Evolutionary conservation across 2,329 filamentous ascomycete genomes (phyloP), one percentile per base, ranked within the genome.

Genomic region (Fusarium annulatum): DNA sequence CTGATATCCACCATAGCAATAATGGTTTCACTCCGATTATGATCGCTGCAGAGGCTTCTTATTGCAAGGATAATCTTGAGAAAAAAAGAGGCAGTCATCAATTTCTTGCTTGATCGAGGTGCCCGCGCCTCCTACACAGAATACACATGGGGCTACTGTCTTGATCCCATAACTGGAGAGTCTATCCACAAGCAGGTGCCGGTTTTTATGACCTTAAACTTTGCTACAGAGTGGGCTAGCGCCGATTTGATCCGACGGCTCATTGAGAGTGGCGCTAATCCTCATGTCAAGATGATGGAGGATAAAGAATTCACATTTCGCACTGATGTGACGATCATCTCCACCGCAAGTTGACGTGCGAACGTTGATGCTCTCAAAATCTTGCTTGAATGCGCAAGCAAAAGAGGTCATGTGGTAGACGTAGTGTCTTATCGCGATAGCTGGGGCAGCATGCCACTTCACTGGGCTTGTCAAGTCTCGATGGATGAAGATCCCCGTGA

Each of bases 111-210:
- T 19, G 30, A 52, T 18, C 30, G 30, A 33, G 48, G n/a, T 23
- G 48, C 48, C 8, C n/a, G 3, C 8, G 30, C 30, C 6, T 34
- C 30, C 2, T 30, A 36, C 1, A 16, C 28, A 12, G 16, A 34
- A 11, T 49, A 30, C 28, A 9, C 3, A 0, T 16, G 14, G 15
- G 3, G 18, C 7, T 18, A 6, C 46, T 33, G 0, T n/a, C 14
- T 26, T 7, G 21, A 49, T 4, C 28, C 28, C 4, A 33, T n/a
- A 0, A 49, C 28, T 1, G 19, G 46, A 7, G 28, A 14, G 11
- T 2, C 7, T 34, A 23, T 3, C 0, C 2, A 23, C 2, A 51
- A 34, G 4, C 11, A 14, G 30, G 2, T 19, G 8, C n/a, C 33
- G 11, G 7, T 2, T 0, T 1, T 23, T 1, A 61, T 15, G 21